Conservation (phyloP, 345 rosid species). For the Heritiera fomes region DNA sequence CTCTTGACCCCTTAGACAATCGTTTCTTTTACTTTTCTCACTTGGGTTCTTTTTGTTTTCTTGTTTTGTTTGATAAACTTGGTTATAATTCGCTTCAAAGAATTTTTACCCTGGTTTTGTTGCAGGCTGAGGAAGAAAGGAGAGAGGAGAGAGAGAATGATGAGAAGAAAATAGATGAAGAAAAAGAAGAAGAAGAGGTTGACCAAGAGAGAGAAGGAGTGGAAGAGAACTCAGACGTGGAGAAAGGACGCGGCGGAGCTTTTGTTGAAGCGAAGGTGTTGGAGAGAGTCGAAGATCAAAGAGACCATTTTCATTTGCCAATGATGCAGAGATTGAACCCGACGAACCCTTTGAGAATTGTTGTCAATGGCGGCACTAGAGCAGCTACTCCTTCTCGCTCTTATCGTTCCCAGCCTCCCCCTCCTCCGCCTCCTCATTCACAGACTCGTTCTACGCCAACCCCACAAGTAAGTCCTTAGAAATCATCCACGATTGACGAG, state of each 20-base stretch:
- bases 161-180: conserved; percentile 20
- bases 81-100: not conserved
- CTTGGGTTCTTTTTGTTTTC: not conserved
- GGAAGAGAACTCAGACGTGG: conserved; percentile 27
- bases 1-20: not conserved
- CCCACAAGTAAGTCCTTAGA: conserved; percentile 56
- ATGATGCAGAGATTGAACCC: conserved; percentile 73
- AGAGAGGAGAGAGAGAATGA: conserved; percentile 18
- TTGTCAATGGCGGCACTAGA: conserved; percentile 53
- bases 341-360: conserved; percentile 79
- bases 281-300: conserved; percentile 17
- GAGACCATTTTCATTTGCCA: conserved; percentile 38
- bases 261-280: conserved; percentile 28
- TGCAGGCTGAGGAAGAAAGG: conserved; percentile 36
- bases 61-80: not conserved
- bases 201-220: no score
- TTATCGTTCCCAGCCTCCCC: conserved; percentile 31
- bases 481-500: not conserved
- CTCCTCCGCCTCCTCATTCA: conserved; percentile 19
- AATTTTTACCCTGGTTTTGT: conserved; percentile 7
- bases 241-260: conserved; percentile 46
- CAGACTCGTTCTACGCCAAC: conserved; percentile 81
- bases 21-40: not conserved
- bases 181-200: not conserved
- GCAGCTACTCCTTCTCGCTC: conserved; percentile 47